phyloP scores from a whole-genome alignment of 208 protist species.

The Kentomonas sorsogonicus region DNA sequence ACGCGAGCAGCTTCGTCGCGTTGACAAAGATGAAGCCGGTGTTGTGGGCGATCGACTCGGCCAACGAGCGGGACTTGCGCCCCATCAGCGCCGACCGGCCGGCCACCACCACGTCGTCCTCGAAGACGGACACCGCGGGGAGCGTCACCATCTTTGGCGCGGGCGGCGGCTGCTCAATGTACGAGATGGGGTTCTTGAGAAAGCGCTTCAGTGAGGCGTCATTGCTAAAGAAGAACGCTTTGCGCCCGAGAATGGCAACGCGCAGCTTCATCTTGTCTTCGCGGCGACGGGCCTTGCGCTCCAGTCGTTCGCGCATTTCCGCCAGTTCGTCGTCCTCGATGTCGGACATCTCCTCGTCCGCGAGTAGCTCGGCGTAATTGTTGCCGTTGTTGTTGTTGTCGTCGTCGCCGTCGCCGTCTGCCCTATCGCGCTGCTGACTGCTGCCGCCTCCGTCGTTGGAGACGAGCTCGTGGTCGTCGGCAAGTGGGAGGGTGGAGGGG shows the following conservation, averaged over 20 bases:
- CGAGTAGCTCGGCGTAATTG: too few species aligned
- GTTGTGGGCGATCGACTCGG: slow-evolving; percentile 74
- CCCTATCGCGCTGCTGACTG: background rate
- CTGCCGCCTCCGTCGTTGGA: background rate
- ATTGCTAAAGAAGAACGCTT: slow-evolving; percentile 73
- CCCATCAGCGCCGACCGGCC: slow-evolving; percentile 6
- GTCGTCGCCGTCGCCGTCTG: slow-evolving; percentile 2
- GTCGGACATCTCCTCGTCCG: slow-evolving; percentile 60
- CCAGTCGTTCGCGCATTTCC: slow-evolving; percentile 45
- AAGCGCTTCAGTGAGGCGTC: slow-evolving; percentile 57
- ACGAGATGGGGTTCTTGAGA: slow-evolving; percentile 63
- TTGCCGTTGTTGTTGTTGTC: slow-evolving; percentile 29
- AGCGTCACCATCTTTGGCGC: slow-evolving; percentile 25
- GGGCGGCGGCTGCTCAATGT: slow-evolving; percentile 61
- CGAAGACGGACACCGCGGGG: slow-evolving; percentile 41
- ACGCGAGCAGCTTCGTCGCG: slow-evolving; percentile 73
- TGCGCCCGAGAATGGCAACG: slow-evolving; percentile 40
- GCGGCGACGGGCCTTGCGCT: slow-evolving; percentile 20
- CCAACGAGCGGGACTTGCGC: slow-evolving; percentile 46
- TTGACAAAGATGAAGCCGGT: slow-evolving; percentile 47
- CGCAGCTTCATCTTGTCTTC: slow-evolving; percentile 31
- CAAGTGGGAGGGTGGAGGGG: background rate
- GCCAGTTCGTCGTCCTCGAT: slow-evolving; percentile 63
- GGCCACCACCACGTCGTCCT: slow-evolving; percentile 13
- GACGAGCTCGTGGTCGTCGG: slow-evolving; percentile 3